These are phyloP conservation scores for Spergularia marina DNA, from an alignment of 148 eudicot species.

Conservation along the genomic window DNA sequence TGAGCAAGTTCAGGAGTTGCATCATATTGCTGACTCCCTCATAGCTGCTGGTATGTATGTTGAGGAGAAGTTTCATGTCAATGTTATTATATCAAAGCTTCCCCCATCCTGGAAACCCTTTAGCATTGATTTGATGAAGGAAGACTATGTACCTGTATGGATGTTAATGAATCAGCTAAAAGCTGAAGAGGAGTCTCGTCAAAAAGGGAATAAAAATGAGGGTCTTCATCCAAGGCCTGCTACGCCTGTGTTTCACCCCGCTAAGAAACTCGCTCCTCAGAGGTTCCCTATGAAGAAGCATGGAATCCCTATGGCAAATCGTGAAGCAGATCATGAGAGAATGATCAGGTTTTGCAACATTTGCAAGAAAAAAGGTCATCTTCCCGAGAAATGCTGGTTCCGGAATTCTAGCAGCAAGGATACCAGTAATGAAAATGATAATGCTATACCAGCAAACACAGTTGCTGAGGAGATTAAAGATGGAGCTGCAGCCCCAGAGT, in stretches of 20 bases:
- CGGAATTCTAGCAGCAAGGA: conserved; percentile 26
- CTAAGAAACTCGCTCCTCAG: conserved; percentile 27
- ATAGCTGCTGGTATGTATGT: conserved; percentile 56
- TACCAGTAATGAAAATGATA: conserved; percentile 16
- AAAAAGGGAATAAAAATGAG: conserved; percentile 24
- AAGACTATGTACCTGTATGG: conserved; percentile 50
- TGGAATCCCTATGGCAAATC: conserved; percentile 1
- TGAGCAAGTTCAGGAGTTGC: conserved; percentile 64
- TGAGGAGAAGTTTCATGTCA: conserved; percentile 71
- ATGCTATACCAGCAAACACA: background rate
- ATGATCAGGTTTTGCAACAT: conserved; percentile 27
- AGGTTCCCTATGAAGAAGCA: conserved; percentile 32
- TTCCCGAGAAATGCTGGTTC: conserved; percentile 39
- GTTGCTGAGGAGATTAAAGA: conserved; percentile 6
- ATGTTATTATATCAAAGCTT: conserved; percentile 68
- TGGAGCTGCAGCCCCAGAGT: background rate
- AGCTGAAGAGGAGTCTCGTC: conserved; percentile 54
- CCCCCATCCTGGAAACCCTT: conserved; percentile 80
- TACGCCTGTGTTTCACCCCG: conserved; percentile 12
- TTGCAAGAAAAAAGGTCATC: conserved; percentile 43
- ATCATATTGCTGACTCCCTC: conserved; percentile 53
- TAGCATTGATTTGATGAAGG: conserved; percentile 50
- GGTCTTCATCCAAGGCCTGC: conserved; percentile 19
- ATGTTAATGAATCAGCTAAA: conserved; percentile 63
- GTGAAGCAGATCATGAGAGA: conserved; percentile 29